Conservation (phyloP, 2,329 filamentous ascomycete species). For the Aspergillus sclerotialis region DNA sequence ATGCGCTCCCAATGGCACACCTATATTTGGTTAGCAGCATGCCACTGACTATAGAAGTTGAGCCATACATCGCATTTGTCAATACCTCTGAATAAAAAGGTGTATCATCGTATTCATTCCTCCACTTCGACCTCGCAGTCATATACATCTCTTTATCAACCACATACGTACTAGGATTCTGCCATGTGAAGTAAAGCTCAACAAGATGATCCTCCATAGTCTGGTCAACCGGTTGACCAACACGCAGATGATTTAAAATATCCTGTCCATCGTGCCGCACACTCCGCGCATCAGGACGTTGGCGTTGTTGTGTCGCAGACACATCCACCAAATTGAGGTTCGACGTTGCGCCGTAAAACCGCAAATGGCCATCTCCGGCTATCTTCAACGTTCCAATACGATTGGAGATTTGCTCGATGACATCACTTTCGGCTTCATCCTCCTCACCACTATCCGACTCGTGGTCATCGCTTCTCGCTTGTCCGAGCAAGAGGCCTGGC, state of each 20-base stretch:
- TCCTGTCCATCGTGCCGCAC: slow-evolving; percentile 34
- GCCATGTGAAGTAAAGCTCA: slow-evolving; percentile 43
- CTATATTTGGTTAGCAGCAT: slow-evolving; percentile 13
- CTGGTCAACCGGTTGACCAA: slow-evolving; percentile 35
- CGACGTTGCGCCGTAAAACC: slow-evolving; percentile 40
- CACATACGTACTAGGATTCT: slow-evolving; percentile 41
- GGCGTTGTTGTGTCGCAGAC: slow-evolving; percentile 26
- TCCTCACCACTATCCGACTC: slow-evolving; percentile 31
- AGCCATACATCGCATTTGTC: slow-evolving; percentile 34
- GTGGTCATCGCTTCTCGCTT: slow-evolving; percentile 16
- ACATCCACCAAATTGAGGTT: slow-evolving; percentile 38
- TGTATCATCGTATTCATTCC: slow-evolving; percentile 31
- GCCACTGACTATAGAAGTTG: not conserved
- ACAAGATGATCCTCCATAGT: slow-evolving; percentile 39
- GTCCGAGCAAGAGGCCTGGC: slow-evolving; percentile 14
- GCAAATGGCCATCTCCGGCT: slow-evolving; percentile 35
- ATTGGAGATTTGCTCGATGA: slow-evolving; percentile 38
- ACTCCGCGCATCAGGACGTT: slow-evolving; percentile 31
- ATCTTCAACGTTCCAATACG: slow-evolving; percentile 40
- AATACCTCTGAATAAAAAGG: slow-evolving; percentile 35
- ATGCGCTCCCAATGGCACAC: slow-evolving; percentile 37
- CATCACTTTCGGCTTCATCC: slow-evolving; percentile 32
- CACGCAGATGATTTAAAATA: slow-evolving; percentile 35
- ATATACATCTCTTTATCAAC: slow-evolving; percentile 39
- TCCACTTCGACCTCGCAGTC: slow-evolving; percentile 27